These are phyloP conservation scores for Naegleria fowleri DNA, from an alignment of 208 protist species.

Conservation along the genomic window DNA sequence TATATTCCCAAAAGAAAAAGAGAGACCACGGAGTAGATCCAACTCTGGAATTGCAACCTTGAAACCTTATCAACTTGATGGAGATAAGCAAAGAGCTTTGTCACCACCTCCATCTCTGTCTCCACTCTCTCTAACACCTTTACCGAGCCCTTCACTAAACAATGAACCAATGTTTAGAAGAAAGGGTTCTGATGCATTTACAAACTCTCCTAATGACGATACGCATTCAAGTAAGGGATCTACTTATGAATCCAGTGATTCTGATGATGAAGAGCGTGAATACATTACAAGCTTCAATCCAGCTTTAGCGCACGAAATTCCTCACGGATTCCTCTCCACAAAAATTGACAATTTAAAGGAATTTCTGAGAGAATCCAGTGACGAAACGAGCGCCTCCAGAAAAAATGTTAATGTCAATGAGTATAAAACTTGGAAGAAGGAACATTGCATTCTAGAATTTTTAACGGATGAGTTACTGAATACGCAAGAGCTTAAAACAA, in stretches of 20 bases:
- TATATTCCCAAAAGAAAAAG: background rate
- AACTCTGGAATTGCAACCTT: background rate
- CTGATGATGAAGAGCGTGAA: background rate
- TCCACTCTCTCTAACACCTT: background rate
- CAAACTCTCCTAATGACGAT: background rate
- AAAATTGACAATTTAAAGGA: background rate
- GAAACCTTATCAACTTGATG: too few species aligned
- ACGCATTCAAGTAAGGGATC: background rate
- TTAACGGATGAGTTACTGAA: background rate
- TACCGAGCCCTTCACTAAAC: background rate
- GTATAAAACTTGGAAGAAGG: background rate
- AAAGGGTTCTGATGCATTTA: background rate
- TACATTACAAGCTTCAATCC: background rate
- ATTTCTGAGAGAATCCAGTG: background rate
- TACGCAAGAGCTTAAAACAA: background rate
- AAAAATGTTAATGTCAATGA: background rate
- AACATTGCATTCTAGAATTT: background rate
- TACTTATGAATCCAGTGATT: background rate
- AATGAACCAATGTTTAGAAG: background rate
- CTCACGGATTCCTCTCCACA: background rate
- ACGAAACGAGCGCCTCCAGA: background rate
- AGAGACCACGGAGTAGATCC: background rate
- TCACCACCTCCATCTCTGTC: background rate
- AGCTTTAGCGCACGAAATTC: background rate
- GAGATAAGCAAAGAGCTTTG: background rate